A percentile compares a stretch with the other conserved stretches of the same genome.
Evolutionary conservation across 208 protist species (phyloP).

Genomic region (Herpetomonas samuelpessoai): DNA sequence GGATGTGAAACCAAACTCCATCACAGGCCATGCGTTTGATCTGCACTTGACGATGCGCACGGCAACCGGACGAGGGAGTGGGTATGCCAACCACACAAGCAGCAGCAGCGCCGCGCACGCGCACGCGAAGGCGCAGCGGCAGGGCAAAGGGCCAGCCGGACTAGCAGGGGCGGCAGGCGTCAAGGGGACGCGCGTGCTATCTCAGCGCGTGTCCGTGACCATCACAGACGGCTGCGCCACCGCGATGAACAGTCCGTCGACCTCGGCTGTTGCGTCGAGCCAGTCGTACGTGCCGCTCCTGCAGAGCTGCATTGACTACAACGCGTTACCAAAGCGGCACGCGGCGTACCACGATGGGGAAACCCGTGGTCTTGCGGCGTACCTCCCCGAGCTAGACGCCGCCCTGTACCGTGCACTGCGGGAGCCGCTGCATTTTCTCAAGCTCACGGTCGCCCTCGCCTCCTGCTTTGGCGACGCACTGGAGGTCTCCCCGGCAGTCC

Average conservation of each 20-base stretch:
- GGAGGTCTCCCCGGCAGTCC: slow-evolving; percentile 21
- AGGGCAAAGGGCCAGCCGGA: too few species aligned
- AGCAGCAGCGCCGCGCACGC: background rate
- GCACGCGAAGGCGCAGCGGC: background rate
- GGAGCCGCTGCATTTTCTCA: slow-evolving; percentile 47
- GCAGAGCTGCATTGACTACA: slow-evolving; percentile 27
- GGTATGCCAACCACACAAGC: background rate
- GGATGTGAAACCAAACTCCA: slow-evolving; percentile 6
- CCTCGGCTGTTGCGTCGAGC: too few species aligned
- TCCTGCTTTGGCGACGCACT: slow-evolving; percentile 36
- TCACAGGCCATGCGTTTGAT: slow-evolving; percentile 22
- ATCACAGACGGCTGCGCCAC: slow-evolving; percentile 8
- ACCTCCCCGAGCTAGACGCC: slow-evolving; percentile 40
- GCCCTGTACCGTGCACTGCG: slow-evolving; percentile 23
- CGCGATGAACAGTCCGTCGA: too few species aligned
- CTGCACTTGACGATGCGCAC: slow-evolving; percentile 19
- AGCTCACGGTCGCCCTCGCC: slow-evolving; percentile 25
- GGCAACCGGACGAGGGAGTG: background rate
- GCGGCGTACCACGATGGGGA: slow-evolving; percentile 10
- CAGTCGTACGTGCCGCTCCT: slow-evolving; percentile 24
- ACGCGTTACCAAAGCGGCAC: slow-evolving; percentile 23
- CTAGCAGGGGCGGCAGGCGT: too few species aligned
- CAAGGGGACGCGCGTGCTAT: slow-evolving; percentile 15
- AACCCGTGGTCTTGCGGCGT: slow-evolving; percentile 21
- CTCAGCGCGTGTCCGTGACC: slow-evolving; percentile 26